A percentile compares a stretch with the other conserved stretches of the same genome.
phyloP scores from a whole-genome alignment of 441 rosid genomes.

The Melastoma candidum region DNA sequence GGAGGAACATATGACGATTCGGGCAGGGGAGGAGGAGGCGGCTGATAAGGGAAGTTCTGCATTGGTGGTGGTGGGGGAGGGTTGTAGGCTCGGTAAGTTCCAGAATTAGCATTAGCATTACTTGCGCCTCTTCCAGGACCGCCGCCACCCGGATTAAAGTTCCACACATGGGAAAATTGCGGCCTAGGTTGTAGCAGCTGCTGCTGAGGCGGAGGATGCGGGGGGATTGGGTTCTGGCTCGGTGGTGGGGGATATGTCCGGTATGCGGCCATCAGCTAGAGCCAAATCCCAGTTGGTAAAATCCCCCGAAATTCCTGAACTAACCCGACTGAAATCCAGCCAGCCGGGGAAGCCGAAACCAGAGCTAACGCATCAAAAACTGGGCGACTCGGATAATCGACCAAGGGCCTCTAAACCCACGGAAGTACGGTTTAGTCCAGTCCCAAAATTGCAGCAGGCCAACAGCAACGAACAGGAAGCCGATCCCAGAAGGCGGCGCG shows the following conservation, averaged over 20 bases:
- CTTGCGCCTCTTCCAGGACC: conserved; percentile 4
- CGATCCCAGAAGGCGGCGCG: no score
- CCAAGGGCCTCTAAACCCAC: no score
- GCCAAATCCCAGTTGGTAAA: no score
- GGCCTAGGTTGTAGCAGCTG: conserved; percentile 19
- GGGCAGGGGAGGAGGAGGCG: conserved; percentile 10
- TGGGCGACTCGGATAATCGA: no score
- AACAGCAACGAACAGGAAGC: no score
- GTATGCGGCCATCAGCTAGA: conserved; percentile 43
- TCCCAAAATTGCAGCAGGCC: no score
- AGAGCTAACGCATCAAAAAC: no score
- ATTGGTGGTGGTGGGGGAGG: conserved; percentile 23
- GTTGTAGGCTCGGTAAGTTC: conserved; percentile 23
- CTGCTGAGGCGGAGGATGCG: conserved; percentile 16
- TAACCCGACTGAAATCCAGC: no score
- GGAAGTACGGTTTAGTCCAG: no score
- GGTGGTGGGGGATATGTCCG: conserved; percentile 32
- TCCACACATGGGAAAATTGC: conserved; percentile 30
- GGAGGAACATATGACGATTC: no score
- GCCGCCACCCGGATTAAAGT: conserved; percentile 14
- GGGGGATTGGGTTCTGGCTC: conserved; percentile 25
- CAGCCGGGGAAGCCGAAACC: no score
- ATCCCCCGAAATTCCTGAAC: no score
- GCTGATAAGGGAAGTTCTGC: conserved; percentile 23
- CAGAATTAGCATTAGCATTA: conserved; percentile 19